phyloP scores from a whole-genome alignment of 2,329 filamentous ascomycete species.

The Aspergillus sp. region DNA sequence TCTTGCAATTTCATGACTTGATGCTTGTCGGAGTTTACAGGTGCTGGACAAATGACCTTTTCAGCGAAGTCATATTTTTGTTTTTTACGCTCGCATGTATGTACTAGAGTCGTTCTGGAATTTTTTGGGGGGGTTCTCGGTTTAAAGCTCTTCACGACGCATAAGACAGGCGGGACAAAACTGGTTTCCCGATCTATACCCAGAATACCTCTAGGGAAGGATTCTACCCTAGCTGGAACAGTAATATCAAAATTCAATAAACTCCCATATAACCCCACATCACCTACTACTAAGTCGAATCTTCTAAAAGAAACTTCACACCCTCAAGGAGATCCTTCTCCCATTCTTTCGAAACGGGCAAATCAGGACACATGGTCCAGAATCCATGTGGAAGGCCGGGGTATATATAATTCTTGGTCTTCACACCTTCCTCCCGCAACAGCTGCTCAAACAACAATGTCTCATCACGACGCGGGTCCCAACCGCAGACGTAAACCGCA shows the following conservation, averaged over 20 bases:
- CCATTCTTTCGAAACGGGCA: constrained; percentile 32
- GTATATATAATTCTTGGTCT: constrained; percentile 46
- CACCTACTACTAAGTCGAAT: background rate
- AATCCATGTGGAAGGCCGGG: constrained; percentile 38
- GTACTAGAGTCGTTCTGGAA: constrained; percentile 4
- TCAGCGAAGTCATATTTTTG: background rate
- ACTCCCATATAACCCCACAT: background rate
- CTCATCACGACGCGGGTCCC: constrained; percentile 52
- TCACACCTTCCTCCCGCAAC: constrained; percentile 36
- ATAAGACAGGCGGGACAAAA: background rate
- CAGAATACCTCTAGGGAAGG: background rate
- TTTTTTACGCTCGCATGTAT: background rate
- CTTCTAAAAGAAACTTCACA: constrained; percentile 9
- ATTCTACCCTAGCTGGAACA: background rate
- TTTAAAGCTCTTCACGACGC: background rate
- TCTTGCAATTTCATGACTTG: constrained; percentile 9
- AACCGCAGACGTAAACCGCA: constrained; percentile 50
- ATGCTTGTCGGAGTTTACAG: constrained; percentile 7
- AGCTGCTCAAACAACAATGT: constrained; percentile 48
- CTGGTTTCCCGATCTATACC: background rate
- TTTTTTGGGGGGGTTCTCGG: background rate
- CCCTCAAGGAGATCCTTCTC: constrained; percentile 26
- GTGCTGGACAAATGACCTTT: background rate
- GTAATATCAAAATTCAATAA: background rate
- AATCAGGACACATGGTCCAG: constrained; percentile 28